Base-by-base conservation (phyloP, 306 rosid species). In the Cicer chorassanicum region DNA sequence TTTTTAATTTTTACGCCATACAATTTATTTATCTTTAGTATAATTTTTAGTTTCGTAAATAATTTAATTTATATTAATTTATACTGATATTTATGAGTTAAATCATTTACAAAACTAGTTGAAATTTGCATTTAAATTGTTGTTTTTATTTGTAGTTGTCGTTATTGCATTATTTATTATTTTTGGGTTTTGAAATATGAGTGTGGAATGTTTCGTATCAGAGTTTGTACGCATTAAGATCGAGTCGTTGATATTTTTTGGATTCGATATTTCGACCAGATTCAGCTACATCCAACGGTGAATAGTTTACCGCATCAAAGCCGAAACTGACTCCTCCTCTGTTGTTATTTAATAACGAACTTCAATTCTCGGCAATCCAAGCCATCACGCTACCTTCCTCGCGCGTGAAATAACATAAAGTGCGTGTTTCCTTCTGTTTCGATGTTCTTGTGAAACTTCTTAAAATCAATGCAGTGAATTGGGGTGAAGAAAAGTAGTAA, bases 281-380 rank as follows among this genome's bases (percentile, higher is more conserved):
- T 66, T 78, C 75, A 36, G 45, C 6, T 0, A 1, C 0, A 54
- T 21, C 6, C 4, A 6, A 82, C 84, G 90, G 86, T 71, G 56
- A 40, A 39, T 11, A 61, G 6, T 11, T 4, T 2, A 50, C 18
- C 6, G 0, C 19, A 44, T 42, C 36, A 18, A 44, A 66, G 39
- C 29, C 46, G 21, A 72, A 72, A 76, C 67, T 1, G 68, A 81
- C 80, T 53, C 77, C n/a, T 61, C 48, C 8, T 18, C 55, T 66
- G 2, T 50, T 7, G 8, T 18, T 48, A 83, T 87, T 83, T 78
- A 75, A 66, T 84, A 78, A 80, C 75, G 65, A 68, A 66, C 82
- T 46, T 65, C 49, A 73, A 66, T 62, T 77, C 43, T 65, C 49
- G 14, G 66, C 61, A 70, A 78, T 14, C 21, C 14, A 76, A n/a